Conservation (phyloP, 139 green algal species). For the Haematococcus sp. region DNA sequence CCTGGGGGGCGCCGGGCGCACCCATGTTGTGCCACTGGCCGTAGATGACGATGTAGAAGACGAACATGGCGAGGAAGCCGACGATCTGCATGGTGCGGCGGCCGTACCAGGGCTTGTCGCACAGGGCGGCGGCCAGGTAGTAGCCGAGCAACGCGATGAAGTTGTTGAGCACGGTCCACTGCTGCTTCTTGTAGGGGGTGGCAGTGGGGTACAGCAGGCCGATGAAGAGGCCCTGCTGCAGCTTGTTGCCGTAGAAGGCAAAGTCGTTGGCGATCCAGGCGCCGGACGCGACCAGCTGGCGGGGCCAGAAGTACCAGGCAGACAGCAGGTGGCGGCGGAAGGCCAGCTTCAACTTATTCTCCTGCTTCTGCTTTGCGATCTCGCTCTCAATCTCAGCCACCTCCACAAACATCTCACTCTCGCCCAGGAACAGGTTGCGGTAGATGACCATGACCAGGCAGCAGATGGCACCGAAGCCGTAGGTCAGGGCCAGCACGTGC, state of each 20-base stretch:
- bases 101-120: constrained; percentile 58
- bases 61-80: constrained; percentile 44
- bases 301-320: neutral
- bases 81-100: constrained; percentile 16
- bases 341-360: neutral
- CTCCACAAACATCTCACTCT: constrained; percentile 20
- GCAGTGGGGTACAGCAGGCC: constrained; percentile 32
- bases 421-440: constrained; percentile 16
- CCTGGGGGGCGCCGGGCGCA: neutral
- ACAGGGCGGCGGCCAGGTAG: constrained; percentile 55
- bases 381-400: neutral
- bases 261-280: constrained; percentile 43
- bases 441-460: constrained; percentile 15
- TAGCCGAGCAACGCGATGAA: constrained; percentile 65
- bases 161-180: constrained; percentile 75
- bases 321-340: neutral
- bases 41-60: constrained; percentile 31
- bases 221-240: constrained; percentile 66
- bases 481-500: constrained; percentile 15
- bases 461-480: constrained; percentile 16
- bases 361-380: neutral
- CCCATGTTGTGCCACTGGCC: constrained; percentile 21
- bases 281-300: constrained; percentile 8
- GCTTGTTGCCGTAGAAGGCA: constrained; percentile 76
- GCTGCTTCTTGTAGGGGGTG: constrained; percentile 21